A percentile compares a stretch with the other conserved stretches of the same genome.
phyloP scores from a whole-genome alignment of 1,284 basidiomycete species.

The Malassezia globosa region DNA sequence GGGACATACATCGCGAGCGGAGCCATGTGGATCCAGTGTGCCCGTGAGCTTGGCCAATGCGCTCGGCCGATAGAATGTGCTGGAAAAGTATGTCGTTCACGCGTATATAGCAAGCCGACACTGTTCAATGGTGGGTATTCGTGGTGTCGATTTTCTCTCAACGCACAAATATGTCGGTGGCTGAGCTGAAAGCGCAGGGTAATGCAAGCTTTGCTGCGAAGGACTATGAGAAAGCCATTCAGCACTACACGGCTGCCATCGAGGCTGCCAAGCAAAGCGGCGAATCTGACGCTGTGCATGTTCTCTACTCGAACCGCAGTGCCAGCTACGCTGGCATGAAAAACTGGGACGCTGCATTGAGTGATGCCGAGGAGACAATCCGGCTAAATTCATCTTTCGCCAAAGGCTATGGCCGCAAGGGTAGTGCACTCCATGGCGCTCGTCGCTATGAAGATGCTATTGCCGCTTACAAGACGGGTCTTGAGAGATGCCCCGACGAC shows the following conservation, averaged over 20 bases:
- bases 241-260: slow-evolving; percentile 41
- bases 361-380: slow-evolving; percentile 72
- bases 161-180: slow-evolving; percentile 31
- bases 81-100: slow-evolving; percentile 6
- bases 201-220: slow-evolving; percentile 46
- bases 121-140: neutral
- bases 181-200: slow-evolving; percentile 45
- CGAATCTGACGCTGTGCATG: slow-evolving; percentile 52
- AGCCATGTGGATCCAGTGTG: no score
- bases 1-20: no score
- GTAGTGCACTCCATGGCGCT: slow-evolving; percentile 82
- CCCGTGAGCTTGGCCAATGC: slow-evolving; percentile 1
- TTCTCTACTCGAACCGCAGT: slow-evolving; percentile 84
- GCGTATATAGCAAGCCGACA: neutral
- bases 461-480: slow-evolving; percentile 64
- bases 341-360: slow-evolving; percentile 64
- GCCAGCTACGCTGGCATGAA: slow-evolving; percentile 76
- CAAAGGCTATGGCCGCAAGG: slow-evolving; percentile 85
- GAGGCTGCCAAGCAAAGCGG: slow-evolving; percentile 33
- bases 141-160: no score
- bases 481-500: slow-evolving; percentile 65
- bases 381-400: slow-evolving; percentile 70
- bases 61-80: slow-evolving; percentile 19
- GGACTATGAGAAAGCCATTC: slow-evolving; percentile 37
- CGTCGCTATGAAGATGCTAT: slow-evolving; percentile 71